Evolutionary conservation across 2,329 filamentous ascomycete genomes (phyloP), one percentile per base, ranked within the genome.

Genomic region (Ceratocystis variospora): DNA sequence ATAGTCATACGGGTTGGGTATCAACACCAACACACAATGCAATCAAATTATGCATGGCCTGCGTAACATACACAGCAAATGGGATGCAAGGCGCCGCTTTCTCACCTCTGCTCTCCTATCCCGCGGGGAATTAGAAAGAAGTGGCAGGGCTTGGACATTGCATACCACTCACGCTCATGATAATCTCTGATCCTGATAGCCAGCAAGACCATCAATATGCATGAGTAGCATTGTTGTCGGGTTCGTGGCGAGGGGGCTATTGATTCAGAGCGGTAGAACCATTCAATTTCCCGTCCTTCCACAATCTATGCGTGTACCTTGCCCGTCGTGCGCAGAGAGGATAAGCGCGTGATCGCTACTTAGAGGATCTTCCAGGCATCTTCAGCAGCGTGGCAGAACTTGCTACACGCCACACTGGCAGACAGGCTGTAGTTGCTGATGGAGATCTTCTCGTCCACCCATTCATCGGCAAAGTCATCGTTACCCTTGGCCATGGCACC

Each of bases 341-440:
- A 22, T 33, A 59, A 15, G n/a, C 33, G 33, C 41, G 25, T 8
- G 10, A 17, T 50, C 25, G 28, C 33, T 22, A 28, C 59, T 81
- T 86, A 99, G 73, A 96, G 83, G 71, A 99, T 89, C 74, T 90
- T 86, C 94, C 94, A 99, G 45, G 88, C 87, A 76, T 99, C 94
- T 78, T 99, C 94, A 55, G 92, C 93, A 50, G 93, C 94, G 77
- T 99, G 94, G 77, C 94, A 97, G 81, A 99, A 97, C 77, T 97
- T 99, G 84, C 93, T 96, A 82, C 94, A 99, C 55, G 94, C 93
- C 69, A 99, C 94, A 79, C 93, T 97, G 69, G 94, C 94, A 73
- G 90, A 96, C 69, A 99, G 82, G 73, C 92, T 96, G 82, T 89
- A 99, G 77, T 96, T 96, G 81, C 93, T 97, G 79, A 99, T 97